Evolutionary conservation across 2,329 filamentous ascomycete genomes (phyloP).

Genomic region (Claviceps sp.): DNA sequence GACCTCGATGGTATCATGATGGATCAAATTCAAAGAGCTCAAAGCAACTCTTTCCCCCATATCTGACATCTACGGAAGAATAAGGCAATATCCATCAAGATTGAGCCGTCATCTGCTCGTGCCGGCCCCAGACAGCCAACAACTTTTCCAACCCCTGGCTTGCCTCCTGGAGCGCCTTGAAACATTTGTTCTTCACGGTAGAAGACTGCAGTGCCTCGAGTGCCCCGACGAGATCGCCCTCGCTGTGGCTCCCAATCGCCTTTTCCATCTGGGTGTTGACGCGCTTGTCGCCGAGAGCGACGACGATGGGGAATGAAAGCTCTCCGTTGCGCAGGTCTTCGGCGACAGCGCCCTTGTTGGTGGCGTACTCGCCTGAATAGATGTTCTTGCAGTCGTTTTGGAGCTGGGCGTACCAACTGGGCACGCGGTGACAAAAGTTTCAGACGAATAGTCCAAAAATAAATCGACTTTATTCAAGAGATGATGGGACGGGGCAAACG

Average conservation of each 20-base stretch:
- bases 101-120: slow-evolving; percentile 4
- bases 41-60: no score
- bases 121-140: slow-evolving; percentile 7
- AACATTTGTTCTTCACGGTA: slow-evolving; percentile 4
- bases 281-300: slow-evolving; percentile 6
- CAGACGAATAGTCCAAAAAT: no score
- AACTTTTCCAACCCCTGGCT: slow-evolving; percentile 6
- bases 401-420: slow-evolving; percentile 8
- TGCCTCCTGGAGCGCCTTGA: slow-evolving; percentile 7
- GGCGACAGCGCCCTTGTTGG: slow-evolving; percentile 7
- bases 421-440: not conserved
- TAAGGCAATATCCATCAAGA: no score
- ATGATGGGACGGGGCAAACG: no score
- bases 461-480: no score
- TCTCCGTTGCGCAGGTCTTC: slow-evolving; percentile 9
- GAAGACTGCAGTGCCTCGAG: slow-evolving; percentile 5
- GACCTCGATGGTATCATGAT: no score
- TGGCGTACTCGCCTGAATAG: slow-evolving; percentile 7
- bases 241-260: slow-evolving; percentile 2
- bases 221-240: slow-evolving; percentile 4
- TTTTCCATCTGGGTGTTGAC: not conserved
- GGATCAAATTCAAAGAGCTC: no score
- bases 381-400: slow-evolving; percentile 11
- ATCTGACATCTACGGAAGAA: no score
- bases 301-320: slow-evolving; percentile 7